These are phyloP conservation scores for Claviceps cyperi DNA, from an alignment of 2,329 filamentous ascomycete genomes.

Conservation along the genomic window DNA sequence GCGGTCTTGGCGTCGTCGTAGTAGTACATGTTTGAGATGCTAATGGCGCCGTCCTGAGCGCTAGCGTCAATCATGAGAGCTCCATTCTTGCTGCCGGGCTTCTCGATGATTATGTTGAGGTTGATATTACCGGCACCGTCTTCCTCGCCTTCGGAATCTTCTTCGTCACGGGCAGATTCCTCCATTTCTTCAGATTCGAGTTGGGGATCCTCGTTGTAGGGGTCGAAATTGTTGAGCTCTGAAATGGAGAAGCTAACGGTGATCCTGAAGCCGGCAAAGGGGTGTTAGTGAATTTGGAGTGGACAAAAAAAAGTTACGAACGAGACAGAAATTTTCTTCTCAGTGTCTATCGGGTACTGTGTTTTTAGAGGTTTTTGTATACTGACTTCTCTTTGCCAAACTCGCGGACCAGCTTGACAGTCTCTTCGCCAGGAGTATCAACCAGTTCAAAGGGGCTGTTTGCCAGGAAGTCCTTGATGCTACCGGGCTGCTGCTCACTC, in stretches of 20 bases:
- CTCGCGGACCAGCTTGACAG: conserved; percentile 68
- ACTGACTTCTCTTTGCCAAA: conserved; percentile 79
- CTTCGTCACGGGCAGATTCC: conserved; percentile 33
- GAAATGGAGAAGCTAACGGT: conserved; percentile 29
- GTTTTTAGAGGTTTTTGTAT: not conserved
- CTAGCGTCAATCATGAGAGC: conserved; percentile 76
- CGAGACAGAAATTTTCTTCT: too few relatives aligned
- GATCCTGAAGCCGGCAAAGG: conserved; percentile 18
- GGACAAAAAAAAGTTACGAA: too few relatives aligned
- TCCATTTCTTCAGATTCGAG: conserved; percentile 26
- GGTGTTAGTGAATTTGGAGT: not conserved
- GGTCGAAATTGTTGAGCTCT: conserved; percentile 25
- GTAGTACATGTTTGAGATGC: conserved; percentile 84
- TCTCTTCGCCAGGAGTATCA: conserved; percentile 73
- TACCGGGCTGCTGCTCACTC: conserved; percentile 56
- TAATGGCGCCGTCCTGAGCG: conserved; percentile 72
- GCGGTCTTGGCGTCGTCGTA: conserved; percentile 67
- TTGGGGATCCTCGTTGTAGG: conserved; percentile 22
- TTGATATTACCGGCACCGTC: conserved; percentile 61
- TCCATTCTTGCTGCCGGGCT: conserved; percentile 54
- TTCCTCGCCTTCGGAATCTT: conserved; percentile 32
- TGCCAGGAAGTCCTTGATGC: conserved; percentile 77
- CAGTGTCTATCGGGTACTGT: too few relatives aligned
- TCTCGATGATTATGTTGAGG: conserved; percentile 78
- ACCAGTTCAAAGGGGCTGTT: conserved; percentile 72